Evolutionary conservation across 2,329 filamentous ascomycete species (phyloP).

Genomic region (Sarocladiaceae sp.): DNA sequence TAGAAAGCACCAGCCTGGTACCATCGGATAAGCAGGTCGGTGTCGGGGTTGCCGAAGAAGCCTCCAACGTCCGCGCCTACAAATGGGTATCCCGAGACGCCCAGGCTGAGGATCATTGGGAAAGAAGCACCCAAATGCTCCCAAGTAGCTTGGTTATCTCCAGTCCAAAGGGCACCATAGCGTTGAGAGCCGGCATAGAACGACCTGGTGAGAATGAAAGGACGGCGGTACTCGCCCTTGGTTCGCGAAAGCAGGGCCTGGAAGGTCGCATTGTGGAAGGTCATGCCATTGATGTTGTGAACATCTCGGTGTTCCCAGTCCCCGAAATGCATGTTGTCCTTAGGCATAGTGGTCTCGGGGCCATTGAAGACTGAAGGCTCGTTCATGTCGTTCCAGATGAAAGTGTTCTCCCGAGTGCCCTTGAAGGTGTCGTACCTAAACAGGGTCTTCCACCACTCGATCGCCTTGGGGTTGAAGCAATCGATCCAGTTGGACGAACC

Average conservation of each 20-base stretch:
- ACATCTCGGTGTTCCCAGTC: conserved; percentile 96
- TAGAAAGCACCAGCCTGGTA: conserved; percentile 97
- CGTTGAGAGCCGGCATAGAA: conserved; percentile 91
- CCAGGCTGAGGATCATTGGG: conserved; percentile 90
- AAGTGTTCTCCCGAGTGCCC: conserved; percentile 78
- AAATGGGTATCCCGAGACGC: conserved; percentile 89
- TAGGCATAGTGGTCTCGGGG: conserved; percentile 96
- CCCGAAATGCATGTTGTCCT: conserved; percentile 88
- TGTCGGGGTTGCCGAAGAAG: conserved; percentile 95
- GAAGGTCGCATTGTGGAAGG: conserved; percentile 90
- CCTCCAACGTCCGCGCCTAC: conserved; percentile 93
- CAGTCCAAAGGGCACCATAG: conserved; percentile 95
- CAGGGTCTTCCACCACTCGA: conserved; percentile 83
- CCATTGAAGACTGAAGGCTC: conserved; percentile 99
- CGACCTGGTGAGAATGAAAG: conserved; percentile 87
- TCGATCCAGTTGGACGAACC: conserved; percentile 96
- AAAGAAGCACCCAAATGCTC: conserved; percentile 81
- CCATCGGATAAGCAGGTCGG: conserved; percentile 88
- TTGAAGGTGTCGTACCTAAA: conserved; percentile 88
- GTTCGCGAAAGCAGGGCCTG: conserved; percentile 78
- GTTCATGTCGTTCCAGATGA: conserved; percentile 99
- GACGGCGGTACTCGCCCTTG: conserved; percentile 76
- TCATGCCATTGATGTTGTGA: conserved; percentile 93
- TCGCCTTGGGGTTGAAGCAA: conserved; percentile 86
- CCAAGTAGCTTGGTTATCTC: conserved; percentile 94